phyloP scores from a whole-genome alignment of 148 eudicot genomes.

The Fagopyrum tataricum region DNA sequence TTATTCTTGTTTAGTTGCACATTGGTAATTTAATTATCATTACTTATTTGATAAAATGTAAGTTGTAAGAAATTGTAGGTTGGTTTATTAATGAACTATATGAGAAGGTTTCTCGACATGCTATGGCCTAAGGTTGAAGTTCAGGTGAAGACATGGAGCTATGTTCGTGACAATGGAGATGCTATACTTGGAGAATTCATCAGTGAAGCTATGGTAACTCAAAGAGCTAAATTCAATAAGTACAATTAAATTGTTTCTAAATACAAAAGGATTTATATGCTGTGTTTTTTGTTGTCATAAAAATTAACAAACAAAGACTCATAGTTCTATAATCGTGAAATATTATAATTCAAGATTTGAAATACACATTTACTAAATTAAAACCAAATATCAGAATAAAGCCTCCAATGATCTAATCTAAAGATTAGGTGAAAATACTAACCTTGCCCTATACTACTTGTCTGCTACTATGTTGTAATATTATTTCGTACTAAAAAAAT shows the following conservation, averaged over 20 bases:
- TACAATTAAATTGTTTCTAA: neutral
- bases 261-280: neutral
- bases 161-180: conserved; percentile 39
- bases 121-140: conserved; percentile 58
- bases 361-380: conserved; percentile 40
- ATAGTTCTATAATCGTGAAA: conserved; percentile 51
- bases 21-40: neutral
- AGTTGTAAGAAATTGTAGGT: conserved; percentile 31
- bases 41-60: neutral
- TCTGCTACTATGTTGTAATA: no score
- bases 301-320: conserved; percentile 43
- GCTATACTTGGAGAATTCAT: conserved; percentile 48
- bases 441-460: no score
- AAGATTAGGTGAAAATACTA: no score
- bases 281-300: neutral
- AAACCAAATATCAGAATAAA: conserved; percentile 58
- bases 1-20: neutral
- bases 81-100: conserved; percentile 60
- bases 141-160: conserved; percentile 59
- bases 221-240: no score
- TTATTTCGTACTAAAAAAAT: no score
- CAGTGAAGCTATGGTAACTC: conserved; percentile 62
- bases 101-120: conserved; percentile 71
- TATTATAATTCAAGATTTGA: conserved; percentile 60
- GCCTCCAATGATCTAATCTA: conserved; percentile 47